Evolutionary conservation across 345 rosid species (phyloP), one percentile per base, ranked within the genome.

Genomic region (Citrus hindsii): DNA sequence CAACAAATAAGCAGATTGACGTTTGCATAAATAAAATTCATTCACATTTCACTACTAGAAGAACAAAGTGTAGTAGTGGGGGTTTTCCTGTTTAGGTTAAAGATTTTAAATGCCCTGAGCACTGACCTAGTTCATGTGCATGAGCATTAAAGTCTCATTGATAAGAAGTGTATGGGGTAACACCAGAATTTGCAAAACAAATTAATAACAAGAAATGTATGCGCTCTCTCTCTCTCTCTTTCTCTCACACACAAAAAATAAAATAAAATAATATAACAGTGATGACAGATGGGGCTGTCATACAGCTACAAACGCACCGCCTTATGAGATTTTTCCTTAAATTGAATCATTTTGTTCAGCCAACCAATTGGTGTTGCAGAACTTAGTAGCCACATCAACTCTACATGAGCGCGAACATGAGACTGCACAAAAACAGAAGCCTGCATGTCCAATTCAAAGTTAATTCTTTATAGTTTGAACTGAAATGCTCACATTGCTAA

Each of bases 361-460:
- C 98, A 90, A 80, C 98, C 93, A 80, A 92, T 92, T 73, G 98
- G 98, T n/a, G 94, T 92, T 72, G 89, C 85, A 67, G 95, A 77
- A 83, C 95, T 88, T 62, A 91, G 87, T 33, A 91, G 92, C 93
- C 92, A 92, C 97, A 92, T 93, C 77, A 95, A 85, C 56, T 92
- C 97, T 42, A 82, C 86, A 85, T 91, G 97, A 46, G 98, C 92
- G 46, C 83, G 92, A 13, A 93, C 97, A 66, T 90, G 94, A 76
- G 97, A 95, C 86, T 95, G 98, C 77, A 92, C 93, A 87, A 93
- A 92, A 16, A 93, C 98, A 42, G 98, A 88, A 85, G 98, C 98
- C 95, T 94, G 89, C 86, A 83, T 6, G 58, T 55, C 58, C 79
- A 64, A 77, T 77, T 67, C 33, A 53, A 72, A 38, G 56, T 60